Conservation (phyloP, 1,139 yeast species). For the Geotrichum candidum region DNA sequence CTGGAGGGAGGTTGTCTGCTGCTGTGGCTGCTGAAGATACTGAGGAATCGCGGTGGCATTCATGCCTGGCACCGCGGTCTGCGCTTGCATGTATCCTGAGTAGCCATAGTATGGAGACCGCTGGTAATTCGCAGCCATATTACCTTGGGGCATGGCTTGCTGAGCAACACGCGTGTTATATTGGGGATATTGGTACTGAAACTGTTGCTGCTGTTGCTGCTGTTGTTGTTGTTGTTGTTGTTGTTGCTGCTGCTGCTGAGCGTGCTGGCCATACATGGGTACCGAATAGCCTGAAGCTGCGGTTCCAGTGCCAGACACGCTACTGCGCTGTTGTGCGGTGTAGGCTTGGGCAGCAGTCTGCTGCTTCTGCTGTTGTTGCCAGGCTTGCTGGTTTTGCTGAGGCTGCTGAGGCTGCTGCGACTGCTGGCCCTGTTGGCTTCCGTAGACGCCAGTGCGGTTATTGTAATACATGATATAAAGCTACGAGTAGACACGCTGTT, state of each 20-base stretch:
- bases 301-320: background rate
- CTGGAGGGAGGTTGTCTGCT: background rate
- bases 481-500: background rate
- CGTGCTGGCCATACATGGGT: background rate
- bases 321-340: background rate
- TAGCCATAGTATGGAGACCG: slow-evolving; percentile 2
- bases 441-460: background rate
- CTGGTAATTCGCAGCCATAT: slow-evolving; percentile 1
- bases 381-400: background rate
- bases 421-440: slow-evolving; percentile 1
- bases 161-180: background rate
- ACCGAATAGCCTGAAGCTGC: slow-evolving; percentile 1
- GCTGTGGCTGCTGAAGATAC: background rate
- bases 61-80: background rate
- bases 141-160: background rate
- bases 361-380: slow-evolving; percentile 7
- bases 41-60: background rate
- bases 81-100: slow-evolving; percentile 1
- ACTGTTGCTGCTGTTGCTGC: background rate
- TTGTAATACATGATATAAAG: background rate
- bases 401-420: slow-evolving; percentile 3
- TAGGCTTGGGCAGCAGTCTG: background rate
- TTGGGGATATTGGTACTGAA: background rate
- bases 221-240: slow-evolving; percentile 1
- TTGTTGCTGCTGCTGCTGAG: slow-evolving; percentile 2